Evolutionary conservation across 2,329 filamentous ascomycete species (phyloP), one percentile per base, ranked within the genome.

Genomic region (Cladophialophora psammophila): DNA sequence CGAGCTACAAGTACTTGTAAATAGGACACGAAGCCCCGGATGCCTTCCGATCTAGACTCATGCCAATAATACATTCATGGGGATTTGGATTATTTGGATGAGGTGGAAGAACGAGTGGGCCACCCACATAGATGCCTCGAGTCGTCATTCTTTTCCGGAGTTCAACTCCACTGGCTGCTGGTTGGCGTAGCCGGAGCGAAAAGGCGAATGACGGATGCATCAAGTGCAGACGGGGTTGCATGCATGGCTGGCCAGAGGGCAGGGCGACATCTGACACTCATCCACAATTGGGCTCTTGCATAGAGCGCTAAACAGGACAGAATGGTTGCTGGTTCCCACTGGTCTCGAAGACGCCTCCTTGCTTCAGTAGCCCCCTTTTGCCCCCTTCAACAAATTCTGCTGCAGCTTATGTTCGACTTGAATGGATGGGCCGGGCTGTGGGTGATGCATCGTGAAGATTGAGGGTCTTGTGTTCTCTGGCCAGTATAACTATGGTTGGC

Each of bases 261-360:
- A 26, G 45, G 45, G 18, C 18, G 38, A 34, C 31, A 15, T 61
- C 45, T 52, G 48, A 40, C 26, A 26, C 59, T 61, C 34, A 32
- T 61, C 67, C 61, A 34, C 35, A 66, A 64, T 42, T 13, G 64
- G 57, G 48, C 53, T 66, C 38, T 31, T 66, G 67, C 67, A 69
- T 63, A 50, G 13, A 32, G 45, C 59, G 59, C 59, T 61, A 61
- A 50, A 20, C 31, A 40, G 35, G 34, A 42, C 38, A 60, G 59
- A 40, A 58, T 9, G 52, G n/a, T 54, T 45, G n/a, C 58, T 48
- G 54, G 31, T 52, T 50, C 55, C 57, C 31, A 58, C 52, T 54
- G 34, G 26, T 54, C 42, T 53, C 34, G 58, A 54, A 20, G 52
- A 59, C 53, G 54, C 64, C 53, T 58, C 42, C 7, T 60, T 62